These are phyloP conservation scores for Francoa sonchifolia DNA, from an alignment of 441 rosid species.

Conservation along the genomic window DNA sequence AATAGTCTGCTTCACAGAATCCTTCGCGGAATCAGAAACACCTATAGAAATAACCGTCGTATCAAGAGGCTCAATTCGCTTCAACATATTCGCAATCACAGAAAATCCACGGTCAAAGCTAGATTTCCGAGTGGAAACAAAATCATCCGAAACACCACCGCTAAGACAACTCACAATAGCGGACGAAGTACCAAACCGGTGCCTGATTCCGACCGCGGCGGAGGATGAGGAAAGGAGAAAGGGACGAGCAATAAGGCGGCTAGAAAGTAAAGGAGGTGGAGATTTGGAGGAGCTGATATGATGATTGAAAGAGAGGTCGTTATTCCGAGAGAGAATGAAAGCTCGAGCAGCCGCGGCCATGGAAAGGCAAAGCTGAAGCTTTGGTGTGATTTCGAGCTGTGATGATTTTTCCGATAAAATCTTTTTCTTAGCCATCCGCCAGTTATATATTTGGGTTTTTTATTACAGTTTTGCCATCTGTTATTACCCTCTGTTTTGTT, in stretches of 20 bases:
- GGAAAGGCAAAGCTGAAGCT: constrained; percentile 1
- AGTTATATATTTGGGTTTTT: too few relatives aligned
- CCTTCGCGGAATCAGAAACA: constrained; percentile 68
- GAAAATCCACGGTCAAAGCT: constrained; percentile 54
- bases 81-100: constrained; percentile 64
- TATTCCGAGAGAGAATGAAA: constrained; percentile 37
- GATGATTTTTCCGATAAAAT: too few relatives aligned
- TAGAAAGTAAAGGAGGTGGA: constrained; percentile 13
- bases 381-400: too few relatives aligned
- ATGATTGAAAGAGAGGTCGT: constrained; percentile 21
- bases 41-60: constrained; percentile 58
- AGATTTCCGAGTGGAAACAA: constrained; percentile 62
- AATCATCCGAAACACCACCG: constrained; percentile 66
- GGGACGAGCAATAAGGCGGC: constrained; percentile 15
- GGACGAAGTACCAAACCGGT: constrained; percentile 2
- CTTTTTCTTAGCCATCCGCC: too few relatives aligned
- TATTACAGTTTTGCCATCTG: too few relatives aligned
- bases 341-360: constrained; percentile 73
- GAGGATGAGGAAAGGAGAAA: constrained; percentile 10
- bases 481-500: too few relatives aligned
- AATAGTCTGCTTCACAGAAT: constrained; percentile 74
- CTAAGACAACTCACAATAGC: constrained; percentile 45
- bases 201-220: not conserved
- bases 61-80: constrained; percentile 65
- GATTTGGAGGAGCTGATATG: constrained; percentile 9